Evolutionary conservation across 2,329 filamentous ascomycete genomes (phyloP).

Genomic region (Delphinella strobiligena): DNA sequence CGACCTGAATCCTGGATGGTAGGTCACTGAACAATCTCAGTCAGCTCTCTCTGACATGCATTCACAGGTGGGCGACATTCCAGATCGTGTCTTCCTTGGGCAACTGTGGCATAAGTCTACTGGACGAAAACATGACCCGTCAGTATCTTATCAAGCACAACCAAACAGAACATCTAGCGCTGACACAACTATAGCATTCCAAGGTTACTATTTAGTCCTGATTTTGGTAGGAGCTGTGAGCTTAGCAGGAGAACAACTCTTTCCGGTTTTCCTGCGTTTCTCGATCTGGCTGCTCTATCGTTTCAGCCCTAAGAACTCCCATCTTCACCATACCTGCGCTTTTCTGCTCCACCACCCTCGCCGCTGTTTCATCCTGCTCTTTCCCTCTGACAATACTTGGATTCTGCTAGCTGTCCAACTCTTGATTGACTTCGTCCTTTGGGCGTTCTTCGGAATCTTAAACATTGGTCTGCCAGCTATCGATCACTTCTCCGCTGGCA

Average conservation of each 20-base stretch:
- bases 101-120: slow-evolving; percentile 27
- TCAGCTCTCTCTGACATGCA: not conserved
- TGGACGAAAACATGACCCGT: slow-evolving; percentile 21
- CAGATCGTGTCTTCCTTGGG: slow-evolving; percentile 22
- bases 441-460: slow-evolving; percentile 53
- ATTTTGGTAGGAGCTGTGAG: slow-evolving; percentile 44
- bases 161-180: too few relatives aligned
- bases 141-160: not conserved
- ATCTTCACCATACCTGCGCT: slow-evolving; percentile 22
- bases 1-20: slow-evolving; percentile 19
- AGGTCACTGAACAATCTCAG: not conserved
- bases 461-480: slow-evolving; percentile 50
- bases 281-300: slow-evolving; percentile 42
- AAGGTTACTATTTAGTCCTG: slow-evolving; percentile 28
- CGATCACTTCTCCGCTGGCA: slow-evolving; percentile 37
- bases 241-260: slow-evolving; percentile 54
- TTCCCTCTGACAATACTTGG: slow-evolving; percentile 52
- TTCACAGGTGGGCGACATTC: slow-evolving; percentile 10
- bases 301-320: slow-evolving; percentile 7
- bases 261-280: slow-evolving; percentile 51
- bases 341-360: slow-evolving; percentile 28
- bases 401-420: slow-evolving; percentile 52
- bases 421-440: slow-evolving; percentile 50
- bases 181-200: slow-evolving; percentile 17
- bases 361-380: slow-evolving; percentile 51